Base-by-base conservation (phyloP, 2,329 filamentous ascomycete species). In the Domatiomyces catenatus region DNA sequence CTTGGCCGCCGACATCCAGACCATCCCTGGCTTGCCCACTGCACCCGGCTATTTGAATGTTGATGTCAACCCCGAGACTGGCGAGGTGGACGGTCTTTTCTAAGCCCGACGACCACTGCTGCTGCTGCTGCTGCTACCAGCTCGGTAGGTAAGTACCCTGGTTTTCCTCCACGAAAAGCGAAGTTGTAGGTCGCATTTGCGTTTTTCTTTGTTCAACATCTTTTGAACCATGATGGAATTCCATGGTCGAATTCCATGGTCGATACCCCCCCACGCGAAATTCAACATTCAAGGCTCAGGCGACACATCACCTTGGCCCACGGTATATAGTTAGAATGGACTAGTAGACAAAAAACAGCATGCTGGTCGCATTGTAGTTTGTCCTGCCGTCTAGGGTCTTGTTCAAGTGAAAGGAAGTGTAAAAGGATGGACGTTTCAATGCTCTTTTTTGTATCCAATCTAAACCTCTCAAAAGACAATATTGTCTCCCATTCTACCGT, bases 21-120 rank as follows among this genome's bases (percentile, higher is more conserved):
- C 92, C 1, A 98, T 98, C 57, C 92, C 92, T 12, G 92, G 92
- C 54, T 73, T 98, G 57, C 90, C 90, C 8, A 96, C 92, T 7
- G 90, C 90, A 18, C 92, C 90, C 7, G 92, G 92, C 8, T 96
- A 96, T 65, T 73, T 96, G 55, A 95, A 95, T 62, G 89, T 95
- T 45, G 90, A 95, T 59, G 75, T 82, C 44, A 83, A 90, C 61
- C 69, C 74, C 5, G 83, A 88, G 71, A 89, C 83, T n/a, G 85
- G 85, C 50, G 84, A 90, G 70, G 86, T 90, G 57, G 80, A 86
- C 52, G 85, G 92, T 4, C 76, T 98, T 51, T 98, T 96, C 69
- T 98, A 52, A 42, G 12, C 28, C 28, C 28, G 8, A n/a, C n/a
- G n/a, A n/a, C 26, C 26, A 8, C 28, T 32, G 7, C 28, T 32